Evolutionary conservation across 2,329 filamentous ascomycete species (phyloP), one percentile per base, ranked within the genome.

Genomic region (Epichloe sibirici): DNA sequence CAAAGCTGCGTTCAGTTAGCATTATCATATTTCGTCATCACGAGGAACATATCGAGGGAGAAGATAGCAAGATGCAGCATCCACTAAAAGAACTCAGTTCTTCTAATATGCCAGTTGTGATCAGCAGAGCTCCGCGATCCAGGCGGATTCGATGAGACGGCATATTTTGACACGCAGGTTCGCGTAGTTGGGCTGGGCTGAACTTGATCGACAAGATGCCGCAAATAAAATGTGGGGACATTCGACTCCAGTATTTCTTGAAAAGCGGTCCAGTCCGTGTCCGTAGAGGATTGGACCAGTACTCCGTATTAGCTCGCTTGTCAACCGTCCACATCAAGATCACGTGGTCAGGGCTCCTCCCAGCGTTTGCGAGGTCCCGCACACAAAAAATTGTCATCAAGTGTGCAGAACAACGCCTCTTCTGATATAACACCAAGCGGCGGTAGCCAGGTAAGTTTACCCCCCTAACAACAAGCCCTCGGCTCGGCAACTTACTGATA

Each of bases 361-460:
- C 51, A 43, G 55, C 39, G 43, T 54, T 56, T 52, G 54, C 55
- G 55, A 51, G 55, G 58, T 59, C 57, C 61, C 59, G 60, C 67
- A 65, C 67, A 69, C 65, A 69, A 69, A 69, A 69, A 67, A 62
- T 63, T 66, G 62, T 65, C 61, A 57, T 57, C 54, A 55, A 57
- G 52, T 54, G 55, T 52, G 55, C 55, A 58, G 56, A 57, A 25
- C 45, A 49, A 25, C 57, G 59, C 61, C 61, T 67, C 61, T 59
- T 62, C 31, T 59, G 63, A 64, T 59, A 66, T 62, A 67, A 66
- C 67, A 70, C 63, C 64, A 69, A 70, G 67, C 66, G 66, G 66
- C 65, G 62, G 61, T 60, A 67, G 63, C 62, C 63, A 70, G 68
- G 68, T 70, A 69, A 63, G 62, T 58, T 51, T 55, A 54, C 59